Evolutionary conservation across 306 rosid species (phyloP).

Genomic region (Rosa persica): DNA sequence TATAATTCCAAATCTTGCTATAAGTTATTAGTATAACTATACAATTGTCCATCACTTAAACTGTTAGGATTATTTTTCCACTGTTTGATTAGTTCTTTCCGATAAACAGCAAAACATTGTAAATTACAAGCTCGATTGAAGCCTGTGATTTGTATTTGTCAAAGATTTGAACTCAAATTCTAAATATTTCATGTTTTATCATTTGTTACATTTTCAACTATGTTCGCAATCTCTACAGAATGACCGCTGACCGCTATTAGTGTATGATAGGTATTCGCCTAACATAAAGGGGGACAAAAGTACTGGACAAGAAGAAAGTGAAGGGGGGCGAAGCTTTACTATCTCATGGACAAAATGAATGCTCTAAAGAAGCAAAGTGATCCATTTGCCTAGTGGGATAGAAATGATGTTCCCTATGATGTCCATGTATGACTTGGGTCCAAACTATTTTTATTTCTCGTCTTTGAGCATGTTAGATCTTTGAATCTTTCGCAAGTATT

Average conservation of each 20-base stretch:
- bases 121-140: not conserved
- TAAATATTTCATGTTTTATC: not conserved
- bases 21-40: not conserved
- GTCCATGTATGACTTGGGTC: constrained; percentile 8
- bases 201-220: constrained; percentile 13
- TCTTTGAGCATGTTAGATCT: constrained; percentile 1
- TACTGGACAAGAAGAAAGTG: constrained; percentile 91
- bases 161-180: not conserved
- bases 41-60: not conserved
- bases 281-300: constrained; percentile 91
- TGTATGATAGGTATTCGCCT: constrained; percentile 85
- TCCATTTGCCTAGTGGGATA: not conserved
- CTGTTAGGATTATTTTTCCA: not conserved
- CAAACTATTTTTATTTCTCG: not conserved
- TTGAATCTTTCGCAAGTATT: constrained; percentile 2
- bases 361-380: constrained; percentile 58
- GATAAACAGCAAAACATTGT: not conserved
- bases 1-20: not conserved
- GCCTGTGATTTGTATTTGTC: not conserved
- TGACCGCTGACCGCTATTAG: not conserved
- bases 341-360: constrained; percentile 86
- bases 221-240: constrained; percentile 15
- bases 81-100: not conserved
- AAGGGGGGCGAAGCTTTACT: constrained; percentile 93
- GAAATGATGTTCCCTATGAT: not conserved